These are phyloP conservation scores for Sonneratia alba DNA, from an alignment of 345 rosid species.

Conservation along the genomic window DNA sequence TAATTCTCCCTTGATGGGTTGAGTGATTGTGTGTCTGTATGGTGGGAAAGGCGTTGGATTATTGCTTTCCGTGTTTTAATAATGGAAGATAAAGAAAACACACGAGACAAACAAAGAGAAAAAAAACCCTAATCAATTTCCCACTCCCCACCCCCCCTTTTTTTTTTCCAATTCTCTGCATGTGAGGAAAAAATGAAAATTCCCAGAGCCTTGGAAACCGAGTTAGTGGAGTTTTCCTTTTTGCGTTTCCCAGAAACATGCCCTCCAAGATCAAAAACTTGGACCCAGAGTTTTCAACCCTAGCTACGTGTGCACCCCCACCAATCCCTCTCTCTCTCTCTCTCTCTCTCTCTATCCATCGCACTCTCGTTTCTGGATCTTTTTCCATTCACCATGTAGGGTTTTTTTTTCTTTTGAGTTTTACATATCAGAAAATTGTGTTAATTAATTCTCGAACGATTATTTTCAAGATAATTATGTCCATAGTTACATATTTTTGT, in stretches of 20 bases:
- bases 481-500: no score
- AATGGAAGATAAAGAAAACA: conserved; percentile 14
- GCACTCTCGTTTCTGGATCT: no score
- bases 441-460: no score
- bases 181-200: conserved; percentile 16
- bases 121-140: conserved; percentile 28
- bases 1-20: neutral
- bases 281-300: neutral
- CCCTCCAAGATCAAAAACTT: conserved; percentile 1
- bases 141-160: conserved; percentile 13
- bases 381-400: no score
- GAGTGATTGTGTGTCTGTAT: neutral
- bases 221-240: conserved; percentile 49
- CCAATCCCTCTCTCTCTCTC: no score
- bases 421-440: no score
- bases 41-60: no score
- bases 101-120: conserved; percentile 24
- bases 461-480: no score
- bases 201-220: conserved; percentile 54
- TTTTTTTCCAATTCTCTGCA: neutral
- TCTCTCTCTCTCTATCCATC: no score
- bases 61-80: neutral
- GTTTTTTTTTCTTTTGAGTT: no score
- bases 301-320: no score
- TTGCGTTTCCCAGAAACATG: conserved; percentile 11